A percentile compares a stretch with the other conserved stretches of the same genome.
Evolutionary conservation across 192 early-diverging fungal genomes (phyloP).

Genomic region (Coemansia sp.): DNA sequence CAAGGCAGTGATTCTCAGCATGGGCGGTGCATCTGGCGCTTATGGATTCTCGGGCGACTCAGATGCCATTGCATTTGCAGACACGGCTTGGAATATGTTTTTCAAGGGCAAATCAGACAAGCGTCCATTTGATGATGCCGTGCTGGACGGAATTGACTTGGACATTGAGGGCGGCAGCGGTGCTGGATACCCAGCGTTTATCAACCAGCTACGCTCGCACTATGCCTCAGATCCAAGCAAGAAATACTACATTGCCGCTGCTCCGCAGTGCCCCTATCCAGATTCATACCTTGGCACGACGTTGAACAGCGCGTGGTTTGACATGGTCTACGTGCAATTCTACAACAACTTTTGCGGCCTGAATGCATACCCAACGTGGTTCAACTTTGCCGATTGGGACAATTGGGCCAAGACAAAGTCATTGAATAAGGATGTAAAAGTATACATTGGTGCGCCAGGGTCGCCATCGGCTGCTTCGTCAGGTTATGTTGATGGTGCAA

Average conservation of each 20-base stretch:
- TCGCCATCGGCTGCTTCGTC: slow-evolving; percentile 55
- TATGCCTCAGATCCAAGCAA: slow-evolving; percentile 52
- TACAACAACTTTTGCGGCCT: slow-evolving; percentile 72
- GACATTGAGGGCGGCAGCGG: slow-evolving; percentile 57
- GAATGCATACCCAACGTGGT: slow-evolving; percentile 45
- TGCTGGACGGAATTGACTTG: slow-evolving; percentile 36
- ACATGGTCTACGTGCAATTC: slow-evolving; percentile 67
- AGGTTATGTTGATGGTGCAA: slow-evolving; percentile 52
- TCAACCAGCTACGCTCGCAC: slow-evolving; percentile 50
- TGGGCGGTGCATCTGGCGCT: slow-evolving; percentile 66
- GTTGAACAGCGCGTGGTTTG: slow-evolving; percentile 61
- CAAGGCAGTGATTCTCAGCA: slow-evolving; percentile 61
- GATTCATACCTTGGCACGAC: slow-evolving; percentile 57
- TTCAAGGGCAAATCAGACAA: slow-evolving; percentile 56
- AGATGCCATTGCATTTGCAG: slow-evolving; percentile 55
- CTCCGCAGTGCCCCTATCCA: slow-evolving; percentile 65
- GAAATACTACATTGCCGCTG: slow-evolving; percentile 60
- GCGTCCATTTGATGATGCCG: slow-evolving; percentile 59
- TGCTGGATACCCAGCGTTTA: slow-evolving; percentile 54
- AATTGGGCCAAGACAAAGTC: slow-evolving; percentile 63
- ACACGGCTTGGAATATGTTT: slow-evolving; percentile 62
- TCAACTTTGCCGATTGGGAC: slow-evolving; percentile 66
- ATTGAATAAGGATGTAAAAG: slow-evolving; percentile 58
- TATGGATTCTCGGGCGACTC: slow-evolving; percentile 55
- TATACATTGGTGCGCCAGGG: slow-evolving; percentile 60